Conservation (phyloP, 1,139 yeast species). For the Tardiomyces depauwii region DNA sequence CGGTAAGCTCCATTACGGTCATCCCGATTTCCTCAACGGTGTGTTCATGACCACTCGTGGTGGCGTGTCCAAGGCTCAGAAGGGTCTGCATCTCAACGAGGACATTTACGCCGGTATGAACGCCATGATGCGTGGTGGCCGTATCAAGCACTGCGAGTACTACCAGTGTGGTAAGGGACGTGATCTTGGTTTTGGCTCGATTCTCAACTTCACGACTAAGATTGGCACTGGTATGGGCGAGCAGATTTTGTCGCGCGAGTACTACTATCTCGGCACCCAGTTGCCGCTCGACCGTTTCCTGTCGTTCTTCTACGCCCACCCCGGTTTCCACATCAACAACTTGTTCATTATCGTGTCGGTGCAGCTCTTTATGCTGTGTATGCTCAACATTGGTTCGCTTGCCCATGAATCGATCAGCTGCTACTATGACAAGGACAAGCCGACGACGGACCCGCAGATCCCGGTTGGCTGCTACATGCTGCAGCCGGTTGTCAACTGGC, state of each 20-base stretch:
- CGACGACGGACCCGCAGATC: slow-evolving; percentile 70
- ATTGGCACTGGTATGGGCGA: slow-evolving; percentile 99
- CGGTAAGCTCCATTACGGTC: slow-evolving; percentile 98
- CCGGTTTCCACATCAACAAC: slow-evolving; percentile 98
- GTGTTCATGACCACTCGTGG: slow-evolving; percentile 96
- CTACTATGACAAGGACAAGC: slow-evolving; percentile 70
- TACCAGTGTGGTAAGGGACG: slow-evolving; percentile 99
- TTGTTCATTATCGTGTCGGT: slow-evolving; percentile 90
- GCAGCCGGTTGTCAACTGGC: slow-evolving; percentile 88
- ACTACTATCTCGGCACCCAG: slow-evolving; percentile 95
- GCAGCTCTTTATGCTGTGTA: slow-evolving; percentile 83
- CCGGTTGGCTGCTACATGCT: slow-evolving; percentile 95
- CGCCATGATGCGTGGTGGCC: slow-evolving; percentile 95
- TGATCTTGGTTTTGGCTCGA: slow-evolving; percentile 98
- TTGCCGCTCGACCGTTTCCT: slow-evolving; percentile 94
- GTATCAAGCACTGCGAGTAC: slow-evolving; percentile 98
- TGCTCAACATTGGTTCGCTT: slow-evolving; percentile 83
- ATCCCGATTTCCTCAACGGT: slow-evolving; percentile 96
- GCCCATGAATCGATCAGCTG: slow-evolving; percentile 87
- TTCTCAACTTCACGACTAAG: slow-evolving; percentile 96
- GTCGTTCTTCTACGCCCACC: slow-evolving; percentile 96
- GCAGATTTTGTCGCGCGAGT: slow-evolving; percentile 97
- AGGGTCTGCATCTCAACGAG: slow-evolving; percentile 96
- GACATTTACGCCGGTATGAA: slow-evolving; percentile 99
- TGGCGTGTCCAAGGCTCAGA: slow-evolving; percentile 98